phyloP scores from a whole-genome alignment of 2,329 filamentous ascomycete species.

The Hypomyces rosellus region DNA sequence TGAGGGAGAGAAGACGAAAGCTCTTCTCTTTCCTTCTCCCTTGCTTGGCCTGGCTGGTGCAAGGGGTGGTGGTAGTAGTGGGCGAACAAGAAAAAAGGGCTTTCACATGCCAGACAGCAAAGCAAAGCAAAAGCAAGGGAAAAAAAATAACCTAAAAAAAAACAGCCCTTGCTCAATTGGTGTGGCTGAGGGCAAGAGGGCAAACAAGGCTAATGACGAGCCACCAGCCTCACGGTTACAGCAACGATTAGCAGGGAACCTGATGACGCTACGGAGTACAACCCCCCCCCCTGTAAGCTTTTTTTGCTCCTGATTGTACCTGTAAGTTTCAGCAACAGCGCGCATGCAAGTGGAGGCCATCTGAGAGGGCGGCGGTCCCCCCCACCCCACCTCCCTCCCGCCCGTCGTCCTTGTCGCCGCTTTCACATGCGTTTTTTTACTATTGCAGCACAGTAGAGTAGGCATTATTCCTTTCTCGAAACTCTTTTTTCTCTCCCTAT shows the following conservation, averaged over 20 bases:
- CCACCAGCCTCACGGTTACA: background rate
- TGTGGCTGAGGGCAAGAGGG: background rate
- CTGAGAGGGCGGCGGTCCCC: too few relatives aligned
- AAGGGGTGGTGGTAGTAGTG: too few relatives aligned
- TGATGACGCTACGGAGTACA: background rate
- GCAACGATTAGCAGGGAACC: too few relatives aligned
- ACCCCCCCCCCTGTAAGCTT: too few relatives aligned
- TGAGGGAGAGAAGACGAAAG: background rate
- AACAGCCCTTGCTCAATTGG: background rate
- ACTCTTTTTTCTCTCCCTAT: constrained; percentile 1
- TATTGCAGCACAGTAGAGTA: too few relatives aligned
- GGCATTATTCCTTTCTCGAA: background rate
- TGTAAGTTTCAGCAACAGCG: background rate
- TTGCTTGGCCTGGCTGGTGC: too few relatives aligned
- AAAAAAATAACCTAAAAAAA: background rate
- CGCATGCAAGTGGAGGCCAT: background rate
- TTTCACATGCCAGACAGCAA: constrained; percentile 1
- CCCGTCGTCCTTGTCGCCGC: constrained; percentile 6
- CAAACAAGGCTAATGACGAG: background rate
- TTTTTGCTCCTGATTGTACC: too few relatives aligned
- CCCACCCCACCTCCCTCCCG: too few relatives aligned
- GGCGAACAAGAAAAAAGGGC: background rate
- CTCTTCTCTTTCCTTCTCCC: background rate
- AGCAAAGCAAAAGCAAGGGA: background rate
- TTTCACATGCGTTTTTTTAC: constrained; percentile 10